Percentiles rank a stretch among this genome's conserved stretches.
Conservation (phyloP, 2,329 filamentous ascomycete species). For the Fusarium fujikuroi region DNA sequence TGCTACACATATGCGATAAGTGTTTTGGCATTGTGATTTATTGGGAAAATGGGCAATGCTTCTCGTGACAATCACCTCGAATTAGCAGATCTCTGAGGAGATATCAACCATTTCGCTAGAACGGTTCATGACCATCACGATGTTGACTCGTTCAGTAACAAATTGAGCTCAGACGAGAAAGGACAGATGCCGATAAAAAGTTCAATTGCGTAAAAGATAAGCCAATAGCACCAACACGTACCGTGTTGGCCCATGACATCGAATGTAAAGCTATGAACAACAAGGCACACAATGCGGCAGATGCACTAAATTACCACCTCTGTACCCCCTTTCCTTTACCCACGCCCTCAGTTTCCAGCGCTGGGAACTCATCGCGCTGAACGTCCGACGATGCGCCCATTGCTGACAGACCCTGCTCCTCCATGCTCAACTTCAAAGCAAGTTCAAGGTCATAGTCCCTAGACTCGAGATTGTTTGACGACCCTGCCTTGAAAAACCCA, state of each 20-base stretch:
- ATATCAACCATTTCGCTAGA: neutral
- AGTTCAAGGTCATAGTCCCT: slow-evolving; percentile 69
- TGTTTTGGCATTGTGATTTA: neutral
- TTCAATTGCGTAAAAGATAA: slow-evolving; percentile 7
- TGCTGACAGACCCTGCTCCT: slow-evolving; percentile 57
- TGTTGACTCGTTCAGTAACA: neutral
- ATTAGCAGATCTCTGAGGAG: neutral
- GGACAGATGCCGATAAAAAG: neutral
- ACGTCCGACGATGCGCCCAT: slow-evolving; percentile 16
- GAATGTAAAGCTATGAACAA: neutral
- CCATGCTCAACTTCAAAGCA: slow-evolving; percentile 69
- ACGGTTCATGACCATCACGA: neutral
- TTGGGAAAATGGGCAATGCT: neutral
- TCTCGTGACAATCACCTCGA: neutral
- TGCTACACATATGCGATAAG: neutral
- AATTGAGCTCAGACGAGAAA: neutral
- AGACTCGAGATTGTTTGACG: slow-evolving; percentile 29
- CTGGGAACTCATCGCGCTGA: slow-evolving; percentile 54
- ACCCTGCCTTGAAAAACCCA: slow-evolving; percentile 48
- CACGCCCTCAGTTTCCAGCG: slow-evolving; percentile 52
- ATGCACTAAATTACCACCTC: slow-evolving; percentile 40
- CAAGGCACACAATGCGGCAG: neutral
- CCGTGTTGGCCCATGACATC: neutral
- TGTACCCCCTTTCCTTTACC: slow-evolving; percentile 57
- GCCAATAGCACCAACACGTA: neutral